Evolutionary conservation across 768 basidiomycete genomes (phyloP), one percentile per base, ranked within the genome.

Genomic region (Tylopilus balloui): DNA sequence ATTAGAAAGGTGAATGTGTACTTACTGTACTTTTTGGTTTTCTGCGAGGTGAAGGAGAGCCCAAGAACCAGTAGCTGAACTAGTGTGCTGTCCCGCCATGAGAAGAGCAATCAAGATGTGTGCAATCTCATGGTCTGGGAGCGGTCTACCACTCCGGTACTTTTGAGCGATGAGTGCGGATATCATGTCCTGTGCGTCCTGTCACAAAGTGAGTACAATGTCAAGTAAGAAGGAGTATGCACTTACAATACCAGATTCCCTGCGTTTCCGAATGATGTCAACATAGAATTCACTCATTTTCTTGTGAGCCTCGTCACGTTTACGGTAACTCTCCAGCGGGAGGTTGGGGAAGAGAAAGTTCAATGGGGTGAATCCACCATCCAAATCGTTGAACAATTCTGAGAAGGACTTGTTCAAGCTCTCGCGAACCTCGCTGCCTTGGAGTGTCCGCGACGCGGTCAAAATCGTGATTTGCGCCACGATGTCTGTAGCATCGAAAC

Each of bases 1-100:
- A 21, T 17, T 4, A 24, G 14, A 14, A 4, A 35, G 11, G 27
- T 17, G 10, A 8, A 39, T 32, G 3, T 19, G 7, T 11, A 78
- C 86, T 60, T 63, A 93, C 90, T 80, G 82, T 52, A 94, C 60
- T 21, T 88, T 81, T 1, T 78, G 79, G 40, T 84, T 78, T 54
- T 80, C 72, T 24, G 93, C 95, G 25, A 98, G 67, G 62, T 96
- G 92, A 36, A 97, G 79, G 32, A 98, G 75, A 14, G 84, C 66
- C 96, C 96, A 99, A 10, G 92, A 86, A 27, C 84, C 84, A 19
- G 91, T 86, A 2, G 96, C 86, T 13, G 96, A 96, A 59, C 88
- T 91, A 0, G 96, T 99, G 70, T 99, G 96, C 71, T 99, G 96
- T 32, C 96, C 96, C 37, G 96, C 96, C 96, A 99, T 98, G 55